Base-by-base conservation (phyloP, 306 rosid genomes). In the Sicyos baderoa region DNA sequence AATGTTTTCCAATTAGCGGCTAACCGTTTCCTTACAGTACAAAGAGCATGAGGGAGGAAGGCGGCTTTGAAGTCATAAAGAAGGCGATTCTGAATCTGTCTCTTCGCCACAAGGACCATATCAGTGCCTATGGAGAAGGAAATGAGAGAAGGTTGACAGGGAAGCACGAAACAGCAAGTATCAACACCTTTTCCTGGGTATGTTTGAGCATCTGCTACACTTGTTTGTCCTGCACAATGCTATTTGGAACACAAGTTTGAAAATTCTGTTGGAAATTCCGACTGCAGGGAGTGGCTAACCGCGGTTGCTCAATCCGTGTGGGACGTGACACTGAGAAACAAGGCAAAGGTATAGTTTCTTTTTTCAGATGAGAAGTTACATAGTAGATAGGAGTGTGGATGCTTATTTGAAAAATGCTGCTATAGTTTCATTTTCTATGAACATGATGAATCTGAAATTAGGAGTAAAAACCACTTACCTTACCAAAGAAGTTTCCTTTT, bases 111-210 rank as follows among this genome's bases (percentile, higher is more conserved):
- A 51, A 60, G 10, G 89, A 81, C 0, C 99, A 94, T 80, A 94
- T 90, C 50, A 81, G 86, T 65, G 97, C 99, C 71, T 94, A 94
- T 69, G 97, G 99, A 74, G 99, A 94, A 88, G 99, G 99, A 72
- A 94, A 94, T 70, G 99, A 94, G 80, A 90, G 97, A 81, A 79
- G 96, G 82, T 82, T 94, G 87, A 94, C 99, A 62, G 99, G 99
- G 86, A 88, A 87, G 90, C 97, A 94, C 56, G 97, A 94, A 80
- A 90, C 99, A 54, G 99, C 99, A 32, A 80, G 66, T 86, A 88
- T 90, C 27, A 71, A 88, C 85, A 61, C 85, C 47, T 94, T 94
- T 82, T 94, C 99, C 62, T 94, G 99, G 99, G 99, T 94, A 86
- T 53, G 78, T 71, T 76, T 72, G 50, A 66, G 64, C 52, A 62